Conservation (phyloP, 345 rosid species). For the Salix viminalis region DNA sequence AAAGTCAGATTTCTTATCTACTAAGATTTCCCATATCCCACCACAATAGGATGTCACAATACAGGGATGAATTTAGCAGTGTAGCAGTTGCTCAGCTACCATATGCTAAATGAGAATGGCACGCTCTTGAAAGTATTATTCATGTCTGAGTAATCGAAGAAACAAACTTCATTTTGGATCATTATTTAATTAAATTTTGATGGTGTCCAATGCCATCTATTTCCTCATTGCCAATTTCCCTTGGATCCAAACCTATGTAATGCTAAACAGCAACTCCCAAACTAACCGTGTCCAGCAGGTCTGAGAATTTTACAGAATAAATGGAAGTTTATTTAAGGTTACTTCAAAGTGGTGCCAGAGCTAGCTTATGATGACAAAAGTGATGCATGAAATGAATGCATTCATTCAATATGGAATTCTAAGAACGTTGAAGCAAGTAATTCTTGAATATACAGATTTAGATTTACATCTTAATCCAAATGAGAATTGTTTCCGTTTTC, state of each 20-base stretch:
- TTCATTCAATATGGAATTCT: neutral
- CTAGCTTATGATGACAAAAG: neutral
- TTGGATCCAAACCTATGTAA: neutral
- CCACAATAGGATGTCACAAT: neutral
- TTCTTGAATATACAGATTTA: neutral
- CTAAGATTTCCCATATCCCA: neutral
- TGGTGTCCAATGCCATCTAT: neutral
- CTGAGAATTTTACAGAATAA: neutral
- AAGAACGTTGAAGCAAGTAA: neutral
- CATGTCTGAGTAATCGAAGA: neutral
- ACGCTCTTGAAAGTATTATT: neutral
- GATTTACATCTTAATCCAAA: neutral
- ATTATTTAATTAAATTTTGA: neutral
- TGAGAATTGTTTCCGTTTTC: neutral
- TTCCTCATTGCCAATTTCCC: neutral
- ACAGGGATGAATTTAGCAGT: neutral
- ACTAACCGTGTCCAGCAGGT: neutral
- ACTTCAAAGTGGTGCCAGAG: neutral
- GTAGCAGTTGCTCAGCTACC: neutral
- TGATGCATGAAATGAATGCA: neutral
- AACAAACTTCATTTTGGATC: neutral
- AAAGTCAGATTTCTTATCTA: neutral
- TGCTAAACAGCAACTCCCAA: neutral
- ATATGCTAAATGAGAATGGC: neutral
- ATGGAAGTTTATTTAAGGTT: neutral